Evolutionary conservation across 768 basidiomycete species (phyloP), one percentile per base, ranked within the genome.

Genomic region (Pisolithus microcarpus): DNA sequence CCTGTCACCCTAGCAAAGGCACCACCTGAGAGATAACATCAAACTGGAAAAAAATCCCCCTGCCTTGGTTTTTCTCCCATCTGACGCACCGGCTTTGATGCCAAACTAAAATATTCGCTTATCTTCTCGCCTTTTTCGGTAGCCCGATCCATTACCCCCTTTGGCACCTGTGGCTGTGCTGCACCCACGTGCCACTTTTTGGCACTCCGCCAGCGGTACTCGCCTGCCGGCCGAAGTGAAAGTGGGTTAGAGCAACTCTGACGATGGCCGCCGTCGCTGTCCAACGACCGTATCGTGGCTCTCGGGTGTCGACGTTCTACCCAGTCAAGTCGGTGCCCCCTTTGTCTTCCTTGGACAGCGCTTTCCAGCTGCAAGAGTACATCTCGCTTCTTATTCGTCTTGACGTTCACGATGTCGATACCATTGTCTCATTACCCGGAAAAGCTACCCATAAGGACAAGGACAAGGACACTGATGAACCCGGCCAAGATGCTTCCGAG

Each of bases 361-460:
- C 92, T 0, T 96, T 95, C 64, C 91, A 95, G 63, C 77, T 95
- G 7, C 91, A 95, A 61, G 95, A 98, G 63, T 95, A 92, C 69
- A 89, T 98, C 42, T 85, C 91, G 1, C 74, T 90, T 28, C 80
- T 95, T 56, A 88, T 95, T 52, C 81, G 87, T 15, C 73, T 80
- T 24, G 84, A 97, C 69, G 86, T 91, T 0, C 91, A 94, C 69
- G 87, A 96, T 64, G 86, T 98, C 18, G 80, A 89, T 38, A 66
- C 78, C 7, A 86, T 98, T 38, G 82, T 92, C 0, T 75, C 84
- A 30, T 68, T 95, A 0, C 94, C 94, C 5, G 84, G 75, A 23
- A 76, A 72, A 56, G 2, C 15, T n/a, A 1, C 46, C 2, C 58
- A 49, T 34, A 34, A 15, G 34, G 34, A 13, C 34, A 34, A 34